Percentiles rank a stretch among this genome's conserved stretches.
Conservation (phyloP, 768 basidiomycete species). For the Mycena polygramma region DNA sequence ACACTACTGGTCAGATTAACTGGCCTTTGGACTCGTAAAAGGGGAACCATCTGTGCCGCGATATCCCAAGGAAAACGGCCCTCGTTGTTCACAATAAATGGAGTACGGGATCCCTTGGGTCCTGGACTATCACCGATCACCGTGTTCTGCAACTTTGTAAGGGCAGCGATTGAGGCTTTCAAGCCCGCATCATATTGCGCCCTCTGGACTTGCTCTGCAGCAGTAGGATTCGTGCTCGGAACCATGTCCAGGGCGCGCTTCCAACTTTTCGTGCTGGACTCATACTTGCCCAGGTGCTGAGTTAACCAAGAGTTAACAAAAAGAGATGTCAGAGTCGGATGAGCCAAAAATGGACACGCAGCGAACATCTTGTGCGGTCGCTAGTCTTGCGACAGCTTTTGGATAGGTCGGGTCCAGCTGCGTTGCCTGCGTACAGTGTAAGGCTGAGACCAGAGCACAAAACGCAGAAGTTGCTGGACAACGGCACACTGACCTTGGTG, state of each 20-base stretch:
- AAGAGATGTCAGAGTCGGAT: neutral
- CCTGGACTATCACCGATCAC: neutral
- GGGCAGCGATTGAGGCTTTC: constrained; percentile 8
- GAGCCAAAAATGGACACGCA: no score
- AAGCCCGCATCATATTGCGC: constrained; percentile 35
- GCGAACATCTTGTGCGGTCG: constrained; percentile 37
- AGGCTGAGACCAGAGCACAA: neutral
- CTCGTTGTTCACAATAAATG: neutral
- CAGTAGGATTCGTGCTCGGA: constrained; percentile 22
- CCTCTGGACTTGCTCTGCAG: constrained; percentile 29
- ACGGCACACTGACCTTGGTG: constrained; percentile 30
- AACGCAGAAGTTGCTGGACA: neutral
- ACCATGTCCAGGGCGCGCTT: constrained; percentile 32
- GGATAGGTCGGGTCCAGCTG: constrained; percentile 41
- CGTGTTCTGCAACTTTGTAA: constrained; percentile 7
- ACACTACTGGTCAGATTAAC: constrained; percentile 24
- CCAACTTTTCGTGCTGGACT: constrained; percentile 29
- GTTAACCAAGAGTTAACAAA: no score
- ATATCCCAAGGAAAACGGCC: constrained; percentile 40
- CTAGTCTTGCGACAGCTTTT: constrained; percentile 38
- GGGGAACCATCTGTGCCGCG: constrained; percentile 27
- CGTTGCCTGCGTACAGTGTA: constrained; percentile 35
- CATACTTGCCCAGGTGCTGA: constrained; percentile 24
- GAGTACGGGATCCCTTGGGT: neutral
- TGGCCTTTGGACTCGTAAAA: constrained; percentile 22